Evolutionary conservation across 257 asterid genomes (phyloP).

Genomic region (Ehretia macrophylla): DNA sequence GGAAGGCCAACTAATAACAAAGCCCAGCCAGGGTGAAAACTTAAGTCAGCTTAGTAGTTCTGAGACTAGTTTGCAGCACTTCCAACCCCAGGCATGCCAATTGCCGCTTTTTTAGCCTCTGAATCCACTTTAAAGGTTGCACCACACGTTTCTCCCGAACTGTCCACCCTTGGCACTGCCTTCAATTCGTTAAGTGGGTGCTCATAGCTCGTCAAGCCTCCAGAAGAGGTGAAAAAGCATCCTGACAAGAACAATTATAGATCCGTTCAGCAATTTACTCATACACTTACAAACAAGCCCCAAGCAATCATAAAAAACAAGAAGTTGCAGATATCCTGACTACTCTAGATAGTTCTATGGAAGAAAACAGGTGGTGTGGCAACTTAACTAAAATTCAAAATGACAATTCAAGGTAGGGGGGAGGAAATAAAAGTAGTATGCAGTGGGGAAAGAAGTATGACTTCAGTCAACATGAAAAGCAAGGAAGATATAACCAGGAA

Average conservation of each 20-base stretch:
- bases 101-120: slow-evolving; percentile 49
- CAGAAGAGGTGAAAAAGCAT: slow-evolving; percentile 90
- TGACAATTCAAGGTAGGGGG: too few relatives aligned
- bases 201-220: slow-evolving; percentile 89
- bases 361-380: slow-evolving; percentile 23
- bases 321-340: too few relatives aligned
- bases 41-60: slow-evolving; percentile 40
- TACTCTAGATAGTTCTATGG: too few relatives aligned
- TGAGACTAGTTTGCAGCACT: slow-evolving; percentile 95
- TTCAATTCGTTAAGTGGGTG: slow-evolving; percentile 86
- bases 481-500: too few relatives aligned
- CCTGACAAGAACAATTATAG: slow-evolving; percentile 33
- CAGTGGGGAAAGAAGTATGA: neutral
- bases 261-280: neutral
- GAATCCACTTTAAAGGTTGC: slow-evolving; percentile 77
- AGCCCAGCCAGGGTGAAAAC: slow-evolving; percentile 13
- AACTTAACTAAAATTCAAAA: neutral
- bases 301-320: neutral
- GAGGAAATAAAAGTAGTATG: neutral
- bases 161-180: slow-evolving; percentile 91
- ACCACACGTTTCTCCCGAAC: slow-evolving; percentile 89
- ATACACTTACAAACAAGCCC: neutral
- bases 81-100: slow-evolving; percentile 86
- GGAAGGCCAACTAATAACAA: slow-evolving; percentile 25
- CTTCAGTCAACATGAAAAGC: neutral